Percentiles rank a stretch among this genome's conserved stretches.
phyloP scores from a whole-genome alignment of 1,139 yeast genomes.

The Candida sp. region DNA sequence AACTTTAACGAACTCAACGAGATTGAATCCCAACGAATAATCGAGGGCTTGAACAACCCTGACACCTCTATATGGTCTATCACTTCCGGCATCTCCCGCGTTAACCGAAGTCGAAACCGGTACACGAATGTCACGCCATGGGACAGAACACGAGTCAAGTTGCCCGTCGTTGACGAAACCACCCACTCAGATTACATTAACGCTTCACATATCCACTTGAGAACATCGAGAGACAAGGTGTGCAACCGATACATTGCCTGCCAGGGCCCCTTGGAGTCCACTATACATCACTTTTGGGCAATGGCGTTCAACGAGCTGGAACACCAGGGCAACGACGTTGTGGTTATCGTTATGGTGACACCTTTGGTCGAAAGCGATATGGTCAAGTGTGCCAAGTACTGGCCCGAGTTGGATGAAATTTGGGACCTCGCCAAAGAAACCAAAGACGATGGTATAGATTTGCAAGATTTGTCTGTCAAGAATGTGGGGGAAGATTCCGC shows the following conservation, averaged over 20 bases:
- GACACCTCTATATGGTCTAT: slow-evolving; percentile 27
- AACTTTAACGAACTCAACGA: slow-evolving; percentile 18
- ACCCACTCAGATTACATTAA: slow-evolving; percentile 38
- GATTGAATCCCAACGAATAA: slow-evolving; percentile 20
- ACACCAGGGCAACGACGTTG: slow-evolving; percentile 35
- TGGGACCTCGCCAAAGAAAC: slow-evolving; percentile 24
- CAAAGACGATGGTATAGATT: slow-evolving; percentile 26
- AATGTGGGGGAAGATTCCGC: slow-evolving; percentile 21
- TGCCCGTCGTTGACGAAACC: slow-evolving; percentile 22
- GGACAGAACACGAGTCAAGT: slow-evolving; percentile 37
- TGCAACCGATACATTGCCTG: slow-evolving; percentile 38
- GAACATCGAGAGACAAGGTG: slow-evolving; percentile 3
- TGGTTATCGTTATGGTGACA: slow-evolving; percentile 86
- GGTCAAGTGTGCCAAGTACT: slow-evolving; percentile 75
- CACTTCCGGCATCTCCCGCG: slow-evolving; percentile 23
- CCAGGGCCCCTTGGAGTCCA: slow-evolving; percentile 66
- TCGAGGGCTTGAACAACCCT: slow-evolving; percentile 20
- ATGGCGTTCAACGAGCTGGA: slow-evolving; percentile 65
- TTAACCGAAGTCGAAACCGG: slow-evolving; percentile 31
- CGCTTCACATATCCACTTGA: slow-evolving; percentile 37
- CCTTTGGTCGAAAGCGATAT: slow-evolving; percentile 65
- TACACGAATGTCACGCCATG: slow-evolving; percentile 50
- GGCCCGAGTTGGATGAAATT: slow-evolving; percentile 52
- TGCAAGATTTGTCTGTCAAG: slow-evolving; percentile 23
- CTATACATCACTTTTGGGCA: slow-evolving; percentile 82